Evolutionary conservation across 139 green algal species (phyloP).

Genomic region (Tetradesmus lagerheimii): DNA sequence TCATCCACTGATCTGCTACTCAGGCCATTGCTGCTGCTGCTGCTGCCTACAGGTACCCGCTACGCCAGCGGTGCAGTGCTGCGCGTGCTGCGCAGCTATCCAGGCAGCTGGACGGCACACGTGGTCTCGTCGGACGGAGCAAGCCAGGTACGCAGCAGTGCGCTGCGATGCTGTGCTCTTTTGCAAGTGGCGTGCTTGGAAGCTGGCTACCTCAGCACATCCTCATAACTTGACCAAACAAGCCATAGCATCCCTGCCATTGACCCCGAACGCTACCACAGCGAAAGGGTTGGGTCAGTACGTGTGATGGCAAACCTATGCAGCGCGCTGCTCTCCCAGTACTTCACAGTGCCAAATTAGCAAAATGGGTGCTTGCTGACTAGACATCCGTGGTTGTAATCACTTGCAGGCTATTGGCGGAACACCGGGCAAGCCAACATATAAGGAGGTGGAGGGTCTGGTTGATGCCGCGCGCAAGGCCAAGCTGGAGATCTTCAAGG

Average conservation of each 20-base stretch:
- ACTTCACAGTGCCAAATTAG: no score
- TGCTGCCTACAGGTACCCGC: slow-evolving; percentile 31
- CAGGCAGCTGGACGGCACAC: slow-evolving; percentile 44
- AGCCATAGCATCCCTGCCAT: no score
- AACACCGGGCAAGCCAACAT: slow-evolving; percentile 44
- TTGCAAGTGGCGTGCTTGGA: no score
- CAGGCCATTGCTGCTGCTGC: background rate
- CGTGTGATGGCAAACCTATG: no score
- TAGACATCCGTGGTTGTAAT: no score
- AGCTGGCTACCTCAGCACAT: no score
- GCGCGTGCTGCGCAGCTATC: slow-evolving; percentile 52
- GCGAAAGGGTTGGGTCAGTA: no score
- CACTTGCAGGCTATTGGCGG: slow-evolving; percentile 40
- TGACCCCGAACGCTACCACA: no score
- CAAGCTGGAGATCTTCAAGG: slow-evolving; percentile 64
- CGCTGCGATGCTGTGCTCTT: background rate
- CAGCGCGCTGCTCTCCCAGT: no score
- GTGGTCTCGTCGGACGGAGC: slow-evolving; percentile 57
- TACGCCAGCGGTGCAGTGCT: slow-evolving; percentile 63
- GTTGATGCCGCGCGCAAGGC: slow-evolving; percentile 52
- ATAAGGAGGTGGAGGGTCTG: slow-evolving; percentile 61
- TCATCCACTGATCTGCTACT: background rate
- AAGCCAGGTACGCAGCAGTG: slow-evolving; percentile 54
- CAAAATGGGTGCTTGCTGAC: no score
- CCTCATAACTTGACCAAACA: no score